These are phyloP conservation scores for Lactarius evosmus DNA, from an alignment of 768 basidiomycete species.

Conservation along the genomic window DNA sequence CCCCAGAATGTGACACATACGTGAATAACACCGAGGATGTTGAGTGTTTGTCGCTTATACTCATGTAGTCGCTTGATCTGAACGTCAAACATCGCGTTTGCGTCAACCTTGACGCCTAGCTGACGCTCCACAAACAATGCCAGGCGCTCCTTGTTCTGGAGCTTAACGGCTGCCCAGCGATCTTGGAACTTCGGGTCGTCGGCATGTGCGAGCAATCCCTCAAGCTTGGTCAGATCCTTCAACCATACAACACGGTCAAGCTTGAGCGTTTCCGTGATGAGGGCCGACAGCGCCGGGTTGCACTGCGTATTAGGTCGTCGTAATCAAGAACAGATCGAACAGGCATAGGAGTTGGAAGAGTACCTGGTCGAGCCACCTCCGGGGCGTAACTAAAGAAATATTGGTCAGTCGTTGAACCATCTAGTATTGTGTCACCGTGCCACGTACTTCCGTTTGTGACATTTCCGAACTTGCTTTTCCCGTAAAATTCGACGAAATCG, in stretches of 20 bases:
- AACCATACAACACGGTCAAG: slow-evolving; percentile 77
- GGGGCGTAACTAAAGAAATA: slow-evolving; percentile 69
- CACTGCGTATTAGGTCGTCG: slow-evolving; percentile 44
- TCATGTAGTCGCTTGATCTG: slow-evolving; percentile 94
- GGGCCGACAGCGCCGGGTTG: slow-evolving; percentile 81
- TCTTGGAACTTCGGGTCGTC: slow-evolving; percentile 74
- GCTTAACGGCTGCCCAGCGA: slow-evolving; percentile 83
- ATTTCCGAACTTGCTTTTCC: slow-evolving; percentile 84
- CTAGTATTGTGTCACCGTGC: not conserved
- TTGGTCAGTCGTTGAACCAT: not conserved
- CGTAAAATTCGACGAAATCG: slow-evolving; percentile 93
- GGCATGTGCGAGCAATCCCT: slow-evolving; percentile 67
- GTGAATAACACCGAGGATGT: slow-evolving; percentile 87
- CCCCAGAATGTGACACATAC: slow-evolving; percentile 42
- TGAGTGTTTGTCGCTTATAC: slow-evolving; percentile 94
- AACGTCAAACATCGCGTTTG: slow-evolving; percentile 84
- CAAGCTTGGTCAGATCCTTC: slow-evolving; percentile 74
- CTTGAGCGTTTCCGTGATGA: slow-evolving; percentile 81
- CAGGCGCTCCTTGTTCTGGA: slow-evolving; percentile 85
- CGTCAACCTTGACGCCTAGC: slow-evolving; percentile 68
- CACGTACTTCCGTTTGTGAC: slow-evolving; percentile 87
- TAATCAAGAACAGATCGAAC: slow-evolving; percentile 5
- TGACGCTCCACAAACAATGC: slow-evolving; percentile 71
- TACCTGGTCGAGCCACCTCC: slow-evolving; percentile 86
- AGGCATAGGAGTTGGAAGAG: slow-evolving; percentile 2